A percentile compares a stretch with the other conserved stretches of the same genome.
Evolutionary conservation across 495 filamentous ascomycete genomes (phyloP).

Genomic region (Hyphodiscus hymeniophilus): DNA sequence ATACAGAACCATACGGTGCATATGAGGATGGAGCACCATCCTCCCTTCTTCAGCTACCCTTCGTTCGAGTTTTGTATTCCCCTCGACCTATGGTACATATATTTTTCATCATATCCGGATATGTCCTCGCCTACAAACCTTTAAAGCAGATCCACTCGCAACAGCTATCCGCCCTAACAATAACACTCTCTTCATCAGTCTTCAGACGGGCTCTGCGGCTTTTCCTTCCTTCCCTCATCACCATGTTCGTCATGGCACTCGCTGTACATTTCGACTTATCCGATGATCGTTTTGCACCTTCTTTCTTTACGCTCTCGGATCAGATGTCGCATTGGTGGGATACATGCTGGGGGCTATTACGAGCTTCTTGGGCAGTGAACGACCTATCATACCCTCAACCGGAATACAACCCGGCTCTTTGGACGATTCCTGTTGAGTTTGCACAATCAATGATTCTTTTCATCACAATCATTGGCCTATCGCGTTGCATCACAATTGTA

Average conservation of each 20-base stretch:
- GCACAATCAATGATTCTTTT: conserved; percentile 58
- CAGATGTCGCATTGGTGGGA: conserved; percentile 24
- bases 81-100: conserved; percentile 65
- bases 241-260: conserved; percentile 46
- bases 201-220: conserved; percentile 57
- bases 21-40: conserved; percentile 36
- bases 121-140: conserved; percentile 58
- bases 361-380: conserved; percentile 37
- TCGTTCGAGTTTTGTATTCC: conserved; percentile 53
- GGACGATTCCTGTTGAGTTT: conserved; percentile 70
- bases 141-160: conserved; percentile 49
- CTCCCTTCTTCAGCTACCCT: conserved; percentile 52
- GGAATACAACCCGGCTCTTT: conserved; percentile 56
- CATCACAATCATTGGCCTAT: conserved; percentile 46
- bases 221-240: conserved; percentile 51
- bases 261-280: conserved; percentile 45
- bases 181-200: conserved; percentile 46
- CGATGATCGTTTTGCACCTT: conserved; percentile 28
- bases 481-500: conserved; percentile 36
- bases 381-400: conserved; percentile 40
- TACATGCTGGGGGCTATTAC: conserved; percentile 40
- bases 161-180: conserved; percentile 28
- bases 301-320: conserved; percentile 3
- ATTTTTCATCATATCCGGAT: conserved; percentile 68
- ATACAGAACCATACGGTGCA: conserved; percentile 33